Evolutionary conservation across 176 grass and related monocot genomes (phyloP).

Genomic region (Aegilops speltoides): DNA sequence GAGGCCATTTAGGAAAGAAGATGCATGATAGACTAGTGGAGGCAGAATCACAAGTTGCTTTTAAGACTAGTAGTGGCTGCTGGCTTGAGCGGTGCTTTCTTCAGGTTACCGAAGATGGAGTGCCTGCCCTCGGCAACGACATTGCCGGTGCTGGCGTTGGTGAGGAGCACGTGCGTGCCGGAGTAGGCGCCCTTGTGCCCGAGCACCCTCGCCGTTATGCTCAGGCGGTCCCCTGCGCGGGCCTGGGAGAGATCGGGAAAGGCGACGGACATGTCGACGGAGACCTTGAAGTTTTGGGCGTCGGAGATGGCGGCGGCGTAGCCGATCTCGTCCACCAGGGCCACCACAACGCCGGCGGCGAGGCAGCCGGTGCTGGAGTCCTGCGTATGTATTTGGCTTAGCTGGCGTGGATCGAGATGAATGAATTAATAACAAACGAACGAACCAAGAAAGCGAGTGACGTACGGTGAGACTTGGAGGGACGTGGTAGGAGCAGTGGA

Average conservation of each 20-base stretch:
- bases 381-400: background rate
- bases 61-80: background rate
- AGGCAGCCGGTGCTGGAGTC: conserved; percentile 38
- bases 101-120: background rate
- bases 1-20: too few relatives aligned
- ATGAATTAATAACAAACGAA: background rate
- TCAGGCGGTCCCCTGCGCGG: conserved; percentile 37
- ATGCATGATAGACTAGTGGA: background rate
- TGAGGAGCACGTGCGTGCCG: conserved; percentile 58
- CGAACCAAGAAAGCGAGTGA: background rate
- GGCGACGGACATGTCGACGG: conserved; percentile 78
- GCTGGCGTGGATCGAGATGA: background rate
- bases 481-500: conserved; percentile 83
- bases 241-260: conserved; percentile 48
- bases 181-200: conserved; percentile 64
- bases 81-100: background rate
- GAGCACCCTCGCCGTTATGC: conserved; percentile 61
- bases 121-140: background rate
- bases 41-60: background rate
- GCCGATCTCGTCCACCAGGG: conserved; percentile 67
- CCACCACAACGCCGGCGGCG: conserved; percentile 56
- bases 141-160: conserved; percentile 55
- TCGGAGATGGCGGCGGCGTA: conserved; percentile 39
- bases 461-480: conserved; percentile 59
- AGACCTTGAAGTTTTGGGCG: conserved; percentile 46